Evolutionary conservation across 208 protist species (phyloP), one percentile per base, ranked within the genome.

Genomic region (Acanthamoeba royreba): DNA sequence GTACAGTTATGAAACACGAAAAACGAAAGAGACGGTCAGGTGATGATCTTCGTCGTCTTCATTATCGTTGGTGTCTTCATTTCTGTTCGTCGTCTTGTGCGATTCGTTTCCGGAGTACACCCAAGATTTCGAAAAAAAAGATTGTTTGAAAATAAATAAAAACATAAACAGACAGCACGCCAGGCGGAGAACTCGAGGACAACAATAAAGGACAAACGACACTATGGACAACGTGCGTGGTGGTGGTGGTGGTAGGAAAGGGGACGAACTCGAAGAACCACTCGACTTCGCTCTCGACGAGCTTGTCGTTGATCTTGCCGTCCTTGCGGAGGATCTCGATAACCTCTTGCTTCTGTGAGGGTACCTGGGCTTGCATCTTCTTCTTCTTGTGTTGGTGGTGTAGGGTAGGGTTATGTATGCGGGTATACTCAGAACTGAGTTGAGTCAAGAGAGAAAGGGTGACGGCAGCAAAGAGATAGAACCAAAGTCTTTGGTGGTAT

Each of bases 271-370:
- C 52, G 43, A 91, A 95, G 61, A 95, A 95, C 94, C 94, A 95
- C 40, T 95, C 90, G 2, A 95, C 94, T 38, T 95, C 94, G 45
- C 52, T 35, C 4, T 94, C 94, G 79, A 95, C 43, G 49, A 92
- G 61, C 33, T 42, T 19, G 0, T 9, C 31, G 47, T 95, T 93
- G 61, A 95, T 79, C 31, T 92, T 69, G 83, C 90, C 81, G 25
- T 95, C 94, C 19, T 35, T 49, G 13, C 52, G 40, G 31, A 95
- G 79, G 22, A 90, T 9, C 45, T 49, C 61, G 40, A 87, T 33
- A 69, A 86, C 90, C 81, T 83, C 93, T 28, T 69, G 22, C 66
- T 42, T 86, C 28, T 90, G n/a, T n/a, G n/a, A n/a, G n/a, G n/a
- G n/a, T n/a, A n/a, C n/a, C n/a, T n/a, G n/a, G n/a, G n/a, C n/a